Evolutionary conservation across 2,329 filamentous ascomycete genomes (phyloP).

Genomic region (Sporothrix protearum): DNA sequence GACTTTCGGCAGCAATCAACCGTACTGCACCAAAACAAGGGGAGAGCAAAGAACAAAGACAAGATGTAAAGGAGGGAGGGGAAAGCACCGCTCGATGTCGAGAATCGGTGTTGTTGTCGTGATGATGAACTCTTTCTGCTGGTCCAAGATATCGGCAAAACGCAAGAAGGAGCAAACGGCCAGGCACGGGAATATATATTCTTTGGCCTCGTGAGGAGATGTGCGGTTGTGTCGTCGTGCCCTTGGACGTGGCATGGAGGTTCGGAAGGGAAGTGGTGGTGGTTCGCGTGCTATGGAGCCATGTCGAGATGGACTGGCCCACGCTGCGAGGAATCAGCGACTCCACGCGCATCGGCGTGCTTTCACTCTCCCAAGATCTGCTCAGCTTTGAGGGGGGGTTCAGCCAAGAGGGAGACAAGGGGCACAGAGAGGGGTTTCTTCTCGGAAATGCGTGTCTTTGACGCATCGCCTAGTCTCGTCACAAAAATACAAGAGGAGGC

Average conservation of each 20-base stretch:
- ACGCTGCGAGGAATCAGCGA: neutral
- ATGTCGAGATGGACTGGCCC: neutral
- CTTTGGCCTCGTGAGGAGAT: neutral
- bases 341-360: neutral
- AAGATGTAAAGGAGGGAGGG: too few relatives aligned
- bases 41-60: neutral
- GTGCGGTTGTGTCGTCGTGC: neutral
- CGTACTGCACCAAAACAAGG: neutral
- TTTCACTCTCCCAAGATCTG: neutral
- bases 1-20: slow-evolving; percentile 3
- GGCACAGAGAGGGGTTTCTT: neutral
- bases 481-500: neutral
- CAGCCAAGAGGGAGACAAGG: neutral
- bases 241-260: neutral
- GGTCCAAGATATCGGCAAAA: neutral
- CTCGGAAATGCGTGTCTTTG: neutral
- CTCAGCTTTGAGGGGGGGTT: neutral
- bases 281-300: neutral
- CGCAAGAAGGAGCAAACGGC: neutral
- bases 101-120: slow-evolving; percentile 5
- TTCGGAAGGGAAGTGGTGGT: neutral
- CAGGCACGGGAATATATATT: slow-evolving; percentile 21
- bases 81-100: slow-evolving; percentile 8
- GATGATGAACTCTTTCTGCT: neutral
- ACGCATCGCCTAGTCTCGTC: neutral